Conservation (phyloP, 2,329 filamentous ascomycete genomes). For the Herpomyces periplanetae region DNA sequence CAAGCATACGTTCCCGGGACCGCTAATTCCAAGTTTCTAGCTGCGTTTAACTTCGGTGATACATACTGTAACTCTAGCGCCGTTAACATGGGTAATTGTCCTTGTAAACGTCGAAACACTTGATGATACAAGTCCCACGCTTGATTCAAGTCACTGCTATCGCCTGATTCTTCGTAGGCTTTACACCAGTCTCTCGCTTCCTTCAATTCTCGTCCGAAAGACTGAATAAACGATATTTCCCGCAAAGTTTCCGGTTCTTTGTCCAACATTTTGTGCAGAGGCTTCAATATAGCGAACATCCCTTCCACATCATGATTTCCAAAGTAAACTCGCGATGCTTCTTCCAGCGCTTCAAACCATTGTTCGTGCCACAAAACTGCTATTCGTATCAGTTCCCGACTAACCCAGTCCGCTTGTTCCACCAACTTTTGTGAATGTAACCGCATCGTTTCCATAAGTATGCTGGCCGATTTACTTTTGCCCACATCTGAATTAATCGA, state of each 20-base stretch:
- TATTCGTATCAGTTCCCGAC: conserved; percentile 79
- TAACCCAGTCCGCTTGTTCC: conserved; percentile 75
- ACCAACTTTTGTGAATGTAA: conserved; percentile 71
- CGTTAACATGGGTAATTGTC: conserved; percentile 69
- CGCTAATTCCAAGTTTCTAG: conserved; percentile 51
- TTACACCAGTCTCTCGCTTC: conserved; percentile 89
- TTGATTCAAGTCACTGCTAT: conserved; percentile 77
- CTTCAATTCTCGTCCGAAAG: conserved; percentile 70
- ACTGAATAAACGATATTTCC: conserved; percentile 87
- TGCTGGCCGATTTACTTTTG: conserved; percentile 46
- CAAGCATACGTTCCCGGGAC: conserved; percentile 84
- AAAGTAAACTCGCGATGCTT: conserved; percentile 84
- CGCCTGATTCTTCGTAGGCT: conserved; percentile 51
- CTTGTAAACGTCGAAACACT: conserved; percentile 74
- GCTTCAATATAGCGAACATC: conserved; percentile 69
- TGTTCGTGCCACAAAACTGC: conserved; percentile 94
- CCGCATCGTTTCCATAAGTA: conserved; percentile 94
- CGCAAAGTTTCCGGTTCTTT: conserved; percentile 62
- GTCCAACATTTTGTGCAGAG: conserved; percentile 64
- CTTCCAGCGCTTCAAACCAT: conserved; percentile 91
- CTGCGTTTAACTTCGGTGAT: conserved; percentile 58
- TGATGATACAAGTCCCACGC: conserved; percentile 98
- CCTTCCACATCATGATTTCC: conserved; percentile 88
- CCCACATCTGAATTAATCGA: conserved; percentile 84
- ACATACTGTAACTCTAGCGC: conserved; percentile 82